Conservation (phyloP, 139 green algal species). For the Haematococcus lacustris region DNA sequence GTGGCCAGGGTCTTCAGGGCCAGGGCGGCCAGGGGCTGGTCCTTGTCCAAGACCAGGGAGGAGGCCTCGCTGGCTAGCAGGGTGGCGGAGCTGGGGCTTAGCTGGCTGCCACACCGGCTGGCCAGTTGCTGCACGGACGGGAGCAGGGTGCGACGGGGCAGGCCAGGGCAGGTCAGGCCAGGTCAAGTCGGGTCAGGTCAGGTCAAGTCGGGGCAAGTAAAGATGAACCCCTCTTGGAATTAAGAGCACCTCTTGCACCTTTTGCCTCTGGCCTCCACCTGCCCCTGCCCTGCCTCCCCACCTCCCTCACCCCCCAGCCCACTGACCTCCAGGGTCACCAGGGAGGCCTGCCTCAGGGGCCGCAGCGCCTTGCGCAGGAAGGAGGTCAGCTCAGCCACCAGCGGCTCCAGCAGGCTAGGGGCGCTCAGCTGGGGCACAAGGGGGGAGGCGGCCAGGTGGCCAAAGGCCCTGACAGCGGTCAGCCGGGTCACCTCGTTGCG, state of each 20-base stretch:
- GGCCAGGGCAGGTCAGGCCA: too few species aligned
- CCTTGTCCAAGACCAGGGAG: constrained; percentile 58
- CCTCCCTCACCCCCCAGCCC: too few species aligned
- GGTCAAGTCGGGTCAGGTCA: too few species aligned
- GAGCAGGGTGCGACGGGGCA: too few species aligned
- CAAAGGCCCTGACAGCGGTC: constrained; percentile 72
- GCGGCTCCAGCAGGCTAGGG: constrained; percentile 25
- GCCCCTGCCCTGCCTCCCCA: too few species aligned
- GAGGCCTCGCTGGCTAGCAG: constrained; percentile 30
- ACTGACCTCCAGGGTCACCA: constrained; percentile 54
- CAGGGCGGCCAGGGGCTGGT: constrained; percentile 58
- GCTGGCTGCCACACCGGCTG: constrained; percentile 42
- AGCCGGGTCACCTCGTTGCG: constrained; percentile 89
- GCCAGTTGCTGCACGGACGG: too few species aligned
- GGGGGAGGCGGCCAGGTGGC: constrained; percentile 54
- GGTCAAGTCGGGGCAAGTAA: too few species aligned
- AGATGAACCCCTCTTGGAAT: too few species aligned
- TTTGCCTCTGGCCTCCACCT: too few species aligned
- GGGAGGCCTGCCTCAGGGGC: constrained; percentile 67
- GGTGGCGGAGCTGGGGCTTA: constrained; percentile 27
- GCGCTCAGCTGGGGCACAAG: constrained; percentile 43
- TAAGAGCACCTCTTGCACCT: too few species aligned
- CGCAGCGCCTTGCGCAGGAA: constrained; percentile 92
- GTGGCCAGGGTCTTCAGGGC: not conserved
- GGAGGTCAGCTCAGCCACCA: constrained; percentile 64